Base-by-base conservation (phyloP, 2,329 filamentous ascomycete genomes). In the Xylaria multiplex region DNA sequence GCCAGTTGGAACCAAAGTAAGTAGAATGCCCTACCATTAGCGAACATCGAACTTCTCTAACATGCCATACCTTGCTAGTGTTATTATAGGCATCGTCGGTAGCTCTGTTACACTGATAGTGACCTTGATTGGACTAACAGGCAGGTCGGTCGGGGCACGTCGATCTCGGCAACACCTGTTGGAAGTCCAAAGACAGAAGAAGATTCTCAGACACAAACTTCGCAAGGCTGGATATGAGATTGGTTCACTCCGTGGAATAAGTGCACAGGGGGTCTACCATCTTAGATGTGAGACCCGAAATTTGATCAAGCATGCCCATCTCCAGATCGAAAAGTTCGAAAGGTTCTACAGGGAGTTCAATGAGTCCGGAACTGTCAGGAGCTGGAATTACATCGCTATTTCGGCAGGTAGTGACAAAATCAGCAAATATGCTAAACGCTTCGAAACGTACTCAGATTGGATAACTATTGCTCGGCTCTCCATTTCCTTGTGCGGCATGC, bases 391-490 rank as follows among this genome's bases (percentile, higher is more conserved):
- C 40, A 30, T 62, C 27, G 40, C 59, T 35, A 54, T 62, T 42
- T 54, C 50, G 5, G 49, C 40, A 37, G 49, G 59, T 3, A 55
- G 50, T 8, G 19, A 62, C 48, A 40, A 48, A 27, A 62, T 55
- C 43, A 6, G 2, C 1, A 62, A 62, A 62, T 62, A 62, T 27
- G 40, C 27, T 3, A 54, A 37, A 46, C 59, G 49, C n/a, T 62
- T 62, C 42, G 49, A 48, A 30, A 53, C 11, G 27, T 62, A 62
- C 42, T 62, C 40, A 42, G 50, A 62, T 42, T 62, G 59, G 59
- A 62, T 62, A 40, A 48, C n/a, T 27, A 62, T 61, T 54, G 59
- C 49, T 14, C 49, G 5, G 30, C 59, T 61, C 40, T 61, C 49
- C 9, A 61, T 61, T 40, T 46, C 24, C 19, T 48, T 61, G 59